A percentile compares a stretch with the other conserved stretches of the same genome.
Evolutionary conservation across 2,329 filamentous ascomycete genomes (phyloP).

Genomic region (Fusarium pseudonygamai): DNA sequence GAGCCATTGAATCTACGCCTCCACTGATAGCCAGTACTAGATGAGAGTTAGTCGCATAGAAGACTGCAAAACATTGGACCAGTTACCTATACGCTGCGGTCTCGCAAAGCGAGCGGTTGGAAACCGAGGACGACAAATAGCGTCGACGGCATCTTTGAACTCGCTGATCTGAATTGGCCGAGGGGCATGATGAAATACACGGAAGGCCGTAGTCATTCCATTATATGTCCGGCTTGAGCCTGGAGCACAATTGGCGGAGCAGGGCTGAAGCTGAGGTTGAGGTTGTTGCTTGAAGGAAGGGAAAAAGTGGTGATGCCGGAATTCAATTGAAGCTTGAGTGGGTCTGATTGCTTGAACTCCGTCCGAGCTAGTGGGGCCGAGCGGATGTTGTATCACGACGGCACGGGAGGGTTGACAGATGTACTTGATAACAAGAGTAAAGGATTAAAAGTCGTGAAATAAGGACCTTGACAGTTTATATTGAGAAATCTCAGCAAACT

Average conservation of each 20-base stretch:
- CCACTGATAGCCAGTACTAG: conserved; percentile 85
- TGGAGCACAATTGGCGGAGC: conserved; percentile 26
- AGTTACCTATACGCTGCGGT: conserved; percentile 55
- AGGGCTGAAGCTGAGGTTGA: not conserved
- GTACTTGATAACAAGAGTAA: not conserved
- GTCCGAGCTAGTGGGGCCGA: conserved; percentile 15
- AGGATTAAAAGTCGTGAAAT: accelerated
- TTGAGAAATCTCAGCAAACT: not conserved
- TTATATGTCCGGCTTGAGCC: conserved; percentile 31
- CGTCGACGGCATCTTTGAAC: conserved; percentile 59
- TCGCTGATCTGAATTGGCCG: conserved; percentile 51
- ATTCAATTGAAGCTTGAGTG: conserved; percentile 26
- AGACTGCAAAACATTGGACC: not conserved
- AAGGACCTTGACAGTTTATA: not conserved
- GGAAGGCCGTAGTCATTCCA: conserved; percentile 50
- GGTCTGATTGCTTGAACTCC: conserved; percentile 14
- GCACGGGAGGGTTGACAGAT: not conserved
- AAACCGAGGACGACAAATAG: conserved; percentile 61
- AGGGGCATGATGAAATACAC: conserved; percentile 50
- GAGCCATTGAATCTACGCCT: conserved; percentile 97
- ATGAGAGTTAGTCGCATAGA: not conserved
- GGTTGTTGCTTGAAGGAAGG: not conserved
- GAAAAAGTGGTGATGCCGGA: conserved; percentile 25
- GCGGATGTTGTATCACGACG: not conserved
- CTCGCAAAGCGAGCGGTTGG: conserved; percentile 49